A percentile compares a stretch with the other conserved stretches of the same genome.
These are phyloP conservation scores for Candida sphagnicola DNA, from an alignment of 805 yeast species.

Conservation along the genomic window DNA sequence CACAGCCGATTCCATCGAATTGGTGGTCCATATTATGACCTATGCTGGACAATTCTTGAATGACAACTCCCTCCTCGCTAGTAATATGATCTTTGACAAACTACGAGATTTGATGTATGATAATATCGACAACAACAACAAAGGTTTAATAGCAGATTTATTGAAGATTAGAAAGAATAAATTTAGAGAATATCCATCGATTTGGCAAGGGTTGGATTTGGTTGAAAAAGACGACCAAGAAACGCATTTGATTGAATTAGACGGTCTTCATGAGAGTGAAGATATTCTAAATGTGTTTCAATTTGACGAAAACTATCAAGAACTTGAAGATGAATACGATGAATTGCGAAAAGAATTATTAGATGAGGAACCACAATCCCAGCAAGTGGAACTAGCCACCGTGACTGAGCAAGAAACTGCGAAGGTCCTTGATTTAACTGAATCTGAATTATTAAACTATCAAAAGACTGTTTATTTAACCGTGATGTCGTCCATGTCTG, in stretches of 20 bases:
- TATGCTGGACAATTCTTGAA: constrained; percentile 50
- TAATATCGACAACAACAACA: constrained; percentile 40
- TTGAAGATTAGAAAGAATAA: constrained; percentile 47
- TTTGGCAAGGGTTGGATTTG: constrained; percentile 50
- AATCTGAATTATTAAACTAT: constrained; percentile 55
- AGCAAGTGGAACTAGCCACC: constrained; percentile 3
- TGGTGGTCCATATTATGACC: constrained; percentile 48
- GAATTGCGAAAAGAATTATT: constrained; percentile 41
- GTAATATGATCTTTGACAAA: constrained; percentile 52
- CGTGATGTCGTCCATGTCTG: constrained; percentile 83
- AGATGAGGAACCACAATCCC: constrained; percentile 27
- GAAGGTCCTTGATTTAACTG: constrained; percentile 64
- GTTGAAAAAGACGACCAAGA: constrained; percentile 62
- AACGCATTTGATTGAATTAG: constrained; percentile 53
- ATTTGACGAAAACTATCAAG: constrained; percentile 48
- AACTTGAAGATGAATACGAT: constrained; percentile 47
- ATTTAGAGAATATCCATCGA: constrained; percentile 32
- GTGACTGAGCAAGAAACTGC: constrained; percentile 5
- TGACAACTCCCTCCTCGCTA: constrained; percentile 40
- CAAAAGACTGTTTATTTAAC: constrained; percentile 79
- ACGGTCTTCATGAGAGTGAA: constrained; percentile 45
- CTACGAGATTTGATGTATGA: constrained; percentile 60
- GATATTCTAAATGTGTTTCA: constrained; percentile 48
- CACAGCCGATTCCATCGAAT: constrained; percentile 53
- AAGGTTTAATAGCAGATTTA: constrained; percentile 45